These are phyloP conservation scores for Mycena rosella DNA, from an alignment of 768 basidiomycete genomes.

Conservation along the genomic window DNA sequence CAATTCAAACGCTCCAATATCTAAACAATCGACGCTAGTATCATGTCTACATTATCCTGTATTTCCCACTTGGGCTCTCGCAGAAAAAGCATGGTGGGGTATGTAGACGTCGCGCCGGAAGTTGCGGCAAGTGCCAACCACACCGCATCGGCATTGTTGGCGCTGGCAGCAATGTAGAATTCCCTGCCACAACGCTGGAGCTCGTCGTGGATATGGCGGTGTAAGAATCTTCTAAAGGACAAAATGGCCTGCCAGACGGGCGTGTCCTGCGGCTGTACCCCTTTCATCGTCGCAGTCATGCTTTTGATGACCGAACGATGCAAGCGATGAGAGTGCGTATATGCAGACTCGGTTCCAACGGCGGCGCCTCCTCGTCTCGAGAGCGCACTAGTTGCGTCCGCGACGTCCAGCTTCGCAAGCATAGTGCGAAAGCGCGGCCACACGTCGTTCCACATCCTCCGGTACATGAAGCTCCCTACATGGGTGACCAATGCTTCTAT, in stretches of 20 bases:
- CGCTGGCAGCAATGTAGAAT: slow-evolving; percentile 72
- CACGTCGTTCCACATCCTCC: slow-evolving; percentile 89
- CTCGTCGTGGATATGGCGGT: slow-evolving; percentile 74
- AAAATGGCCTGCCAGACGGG: slow-evolving; percentile 87
- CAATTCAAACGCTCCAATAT: too few species aligned
- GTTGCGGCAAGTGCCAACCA: slow-evolving; percentile 84
- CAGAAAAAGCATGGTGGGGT: slow-evolving; percentile 63
- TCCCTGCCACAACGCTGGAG: slow-evolving; percentile 75
- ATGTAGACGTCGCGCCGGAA: slow-evolving; percentile 47
- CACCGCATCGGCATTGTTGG: slow-evolving; percentile 81
- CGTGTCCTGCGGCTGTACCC: slow-evolving; percentile 78
- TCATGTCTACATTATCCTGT: slow-evolving; percentile 51
- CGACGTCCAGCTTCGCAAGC: slow-evolving; percentile 69
- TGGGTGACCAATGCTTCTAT: slow-evolving; percentile 78
- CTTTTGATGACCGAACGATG: slow-evolving; percentile 83
- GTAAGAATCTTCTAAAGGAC: slow-evolving; percentile 82
- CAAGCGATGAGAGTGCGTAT: slow-evolving; percentile 84
- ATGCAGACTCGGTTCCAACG: slow-evolving; percentile 77
- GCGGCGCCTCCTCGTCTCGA: slow-evolving; percentile 65
- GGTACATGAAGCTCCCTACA: slow-evolving; percentile 88
- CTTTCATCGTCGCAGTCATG: slow-evolving; percentile 73
- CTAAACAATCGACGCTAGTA: too few species aligned
- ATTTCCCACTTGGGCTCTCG: slow-evolving; percentile 75
- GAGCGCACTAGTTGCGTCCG: slow-evolving; percentile 77
- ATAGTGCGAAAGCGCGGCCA: slow-evolving; percentile 87